These are phyloP conservation scores for Arctostaphylos glauca DNA, from an alignment of 148 eudicot genomes.

Conservation along the genomic window DNA sequence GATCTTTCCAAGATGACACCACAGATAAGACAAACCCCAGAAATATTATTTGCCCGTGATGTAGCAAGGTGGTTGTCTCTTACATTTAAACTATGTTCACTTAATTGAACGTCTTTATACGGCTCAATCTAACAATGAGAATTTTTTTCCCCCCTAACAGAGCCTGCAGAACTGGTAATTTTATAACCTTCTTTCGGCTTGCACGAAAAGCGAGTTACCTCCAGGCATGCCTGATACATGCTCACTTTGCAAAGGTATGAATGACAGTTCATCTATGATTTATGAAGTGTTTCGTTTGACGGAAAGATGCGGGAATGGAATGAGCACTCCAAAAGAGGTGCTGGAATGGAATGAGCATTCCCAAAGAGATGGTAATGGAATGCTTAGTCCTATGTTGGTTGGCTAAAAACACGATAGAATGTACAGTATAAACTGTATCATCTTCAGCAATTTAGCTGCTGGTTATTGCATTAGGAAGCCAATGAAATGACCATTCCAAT, in stretches of 20 bases:
- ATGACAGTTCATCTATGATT: neutral
- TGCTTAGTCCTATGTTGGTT: neutral
- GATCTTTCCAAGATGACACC: slow-evolving; percentile 97
- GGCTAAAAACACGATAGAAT: neutral
- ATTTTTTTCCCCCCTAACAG: slow-evolving; percentile 41
- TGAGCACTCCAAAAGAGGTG: neutral
- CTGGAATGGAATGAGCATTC: too few relatives aligned
- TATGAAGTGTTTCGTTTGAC: neutral
- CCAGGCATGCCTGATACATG: slow-evolving; percentile 98
- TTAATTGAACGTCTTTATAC: neutral
- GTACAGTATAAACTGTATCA: neutral
- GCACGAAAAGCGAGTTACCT: slow-evolving; percentile 88
- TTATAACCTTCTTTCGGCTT: slow-evolving; percentile 86
- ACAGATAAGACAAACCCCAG: slow-evolving; percentile 84
- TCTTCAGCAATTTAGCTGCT: neutral
- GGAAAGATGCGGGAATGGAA: neutral
- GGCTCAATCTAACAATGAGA: slow-evolving; percentile 27
- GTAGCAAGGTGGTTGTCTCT: slow-evolving; percentile 75
- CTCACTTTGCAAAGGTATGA: slow-evolving; percentile 93
- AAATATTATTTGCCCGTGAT: slow-evolving; percentile 83
- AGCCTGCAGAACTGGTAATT: slow-evolving; percentile 93
- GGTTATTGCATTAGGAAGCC: neutral
- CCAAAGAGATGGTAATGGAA: neutral
- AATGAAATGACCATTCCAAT: neutral
- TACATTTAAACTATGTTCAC: slow-evolving; percentile 11